Base-by-base conservation (phyloP, 768 basidiomycete species). In the Agrocybe pediades region DNA sequence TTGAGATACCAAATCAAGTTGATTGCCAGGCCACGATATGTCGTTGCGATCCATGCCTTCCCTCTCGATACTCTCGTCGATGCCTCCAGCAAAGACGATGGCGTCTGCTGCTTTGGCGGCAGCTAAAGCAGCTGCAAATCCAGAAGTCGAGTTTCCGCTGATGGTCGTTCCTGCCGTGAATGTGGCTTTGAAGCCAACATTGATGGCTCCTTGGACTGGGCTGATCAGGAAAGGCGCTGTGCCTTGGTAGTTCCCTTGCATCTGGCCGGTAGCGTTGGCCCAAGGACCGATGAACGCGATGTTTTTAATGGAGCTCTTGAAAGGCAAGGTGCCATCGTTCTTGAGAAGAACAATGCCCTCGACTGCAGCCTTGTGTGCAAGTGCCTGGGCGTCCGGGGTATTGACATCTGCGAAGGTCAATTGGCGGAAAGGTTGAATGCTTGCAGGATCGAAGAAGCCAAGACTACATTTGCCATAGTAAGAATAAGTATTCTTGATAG, bases 311-410 rank as follows among this genome's bases (percentile, higher is more conserved):
- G 67, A 70, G 0, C 62, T 60, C 19, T 73, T 69, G 40, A 87
- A 69, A 2, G 86, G 86, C 2, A 88, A 70, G 6, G 74, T 76
- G 13, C 78, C 79, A 52, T 85, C 82, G 60, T 87, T 88, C 71
- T 87, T 87, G 15, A 87, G 70, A 6, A 87, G 71, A 16, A 82
- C 82, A 2, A 84, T 74, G 19, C 82, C 80, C 61, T 83, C 79
- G 4, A 76, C 65, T 3, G 82, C 82, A 23, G 78, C 80, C 47
- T 71, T 70, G 60, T 79, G 68, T 2, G 82, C 82, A 13, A 85
- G 72, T 16, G 71, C 60, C 55, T 79, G 80, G 1, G 82, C 74
- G 7, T 62, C 45, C 2, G 76, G 74, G 0, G 74, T 74, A 61
- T 82, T 80, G 56, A 85, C 73, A 52, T 79, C 72, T 5, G 68